These are phyloP conservation scores for apple (Malus domestica) DNA, from an alignment of 306 rosid species.

Conservation along the genomic window ASM211411v1 NC_041793.1:32178501-32179000, in stretches of 20 bases:
- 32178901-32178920: background rate
- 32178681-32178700: background rate
- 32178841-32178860: background rate
- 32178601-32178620: rapidly evolving
- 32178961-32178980: background rate
- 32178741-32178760: background rate
- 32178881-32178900: background rate
- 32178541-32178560: rapidly evolving
- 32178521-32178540: too few relatives aligned
- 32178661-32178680: background rate
- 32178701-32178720: background rate
- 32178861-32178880: background rate
- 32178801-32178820: background rate
- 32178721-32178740: background rate
- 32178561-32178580: too few relatives aligned
- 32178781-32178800: constrained; percentile 13
- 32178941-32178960: background rate
- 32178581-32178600: rapidly evolving
- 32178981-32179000: background rate
- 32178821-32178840: background rate
- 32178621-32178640: too few relatives aligned
- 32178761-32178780: background rate
- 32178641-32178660: too few relatives aligned
- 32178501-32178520: too few relatives aligned
- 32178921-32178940: background rate